Evolutionary conservation across 148 eudicot species (phyloP).

Genomic region (Chenopodium formosanum): DNA sequence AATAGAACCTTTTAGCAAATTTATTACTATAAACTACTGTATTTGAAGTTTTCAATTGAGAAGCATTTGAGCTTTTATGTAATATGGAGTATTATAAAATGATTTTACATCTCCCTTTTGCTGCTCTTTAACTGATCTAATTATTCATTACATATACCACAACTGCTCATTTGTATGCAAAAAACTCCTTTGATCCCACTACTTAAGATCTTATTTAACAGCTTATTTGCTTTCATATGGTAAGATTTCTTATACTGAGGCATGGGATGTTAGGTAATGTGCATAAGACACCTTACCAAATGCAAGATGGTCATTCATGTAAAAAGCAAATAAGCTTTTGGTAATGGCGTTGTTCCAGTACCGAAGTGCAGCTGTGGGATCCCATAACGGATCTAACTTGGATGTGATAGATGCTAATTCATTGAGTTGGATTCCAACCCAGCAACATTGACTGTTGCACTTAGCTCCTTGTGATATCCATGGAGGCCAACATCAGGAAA

Average conservation of each 20-base stretch:
- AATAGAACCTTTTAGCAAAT: neutral
- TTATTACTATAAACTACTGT: neutral
- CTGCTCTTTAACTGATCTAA: neutral
- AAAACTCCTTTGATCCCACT: neutral
- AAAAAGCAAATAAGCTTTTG: neutral
- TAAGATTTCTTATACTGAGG: no score
- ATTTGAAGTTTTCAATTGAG: neutral
- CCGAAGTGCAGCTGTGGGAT: conserved; percentile 37
- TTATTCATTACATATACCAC: neutral
- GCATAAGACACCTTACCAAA: no score
- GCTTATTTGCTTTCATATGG: neutral
- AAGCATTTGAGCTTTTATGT: neutral
- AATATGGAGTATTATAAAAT: no score
- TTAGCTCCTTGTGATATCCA: neutral
- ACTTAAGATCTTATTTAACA: neutral
- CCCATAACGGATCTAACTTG: conserved; percentile 52
- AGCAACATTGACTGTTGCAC: conserved; percentile 21
- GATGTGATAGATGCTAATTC: conserved; percentile 37
- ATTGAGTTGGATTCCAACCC: conserved; percentile 40
- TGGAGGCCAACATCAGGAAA: neutral
- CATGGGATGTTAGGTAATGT: no score
- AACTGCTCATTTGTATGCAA: neutral
- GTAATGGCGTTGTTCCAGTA: conserved; percentile 8
- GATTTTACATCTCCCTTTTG: neutral
- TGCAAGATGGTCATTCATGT: no score